phyloP scores from a whole-genome alignment of 2,329 filamentous ascomycete species.

The Bipolaris zeicola region DNA sequence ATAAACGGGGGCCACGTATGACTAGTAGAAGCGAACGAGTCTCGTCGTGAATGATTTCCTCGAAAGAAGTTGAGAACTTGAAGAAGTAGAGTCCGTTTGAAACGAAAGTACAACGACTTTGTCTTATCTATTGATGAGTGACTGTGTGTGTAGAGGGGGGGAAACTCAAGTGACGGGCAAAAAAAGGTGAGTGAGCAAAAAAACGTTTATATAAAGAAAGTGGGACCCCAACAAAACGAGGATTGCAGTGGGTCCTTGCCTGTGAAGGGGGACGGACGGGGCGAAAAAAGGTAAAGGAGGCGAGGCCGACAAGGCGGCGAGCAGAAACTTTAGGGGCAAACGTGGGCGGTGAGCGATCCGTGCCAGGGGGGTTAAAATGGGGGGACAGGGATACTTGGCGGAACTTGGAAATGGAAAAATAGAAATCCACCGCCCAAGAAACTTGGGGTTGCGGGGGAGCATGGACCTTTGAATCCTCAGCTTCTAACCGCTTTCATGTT shows the following conservation, averaged over 20 bases:
- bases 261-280: not conserved
- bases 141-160: slow-evolving; percentile 14
- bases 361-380: slow-evolving; percentile 11
- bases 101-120: slow-evolving; percentile 1
- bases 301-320: slow-evolving; percentile 9
- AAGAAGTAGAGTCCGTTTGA: not conserved
- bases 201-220: slow-evolving; percentile 23
- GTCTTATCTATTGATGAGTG: not conserved
- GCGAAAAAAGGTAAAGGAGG: slow-evolving; percentile 13
- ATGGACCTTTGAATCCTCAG: not conserved
- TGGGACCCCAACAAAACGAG: slow-evolving; percentile 1
- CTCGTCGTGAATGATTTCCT: not conserved
- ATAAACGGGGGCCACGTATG: not conserved
- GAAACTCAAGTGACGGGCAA: no score
- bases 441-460: slow-evolving; percentile 6
- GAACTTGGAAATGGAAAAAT: not conserved
- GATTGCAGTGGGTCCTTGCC: slow-evolving; percentile 5
- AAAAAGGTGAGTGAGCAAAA: not conserved
- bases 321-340: slow-evolving; percentile 16
- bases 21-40: not conserved
- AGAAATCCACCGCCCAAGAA: not conserved
- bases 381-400: slow-evolving; percentile 1
- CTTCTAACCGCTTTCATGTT: no score
- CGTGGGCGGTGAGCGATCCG: slow-evolving; percentile 24
- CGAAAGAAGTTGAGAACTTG: not conserved